Base-by-base conservation (phyloP, 2,329 filamentous ascomycete species). In the Parastagonospora nodorum region DNA sequence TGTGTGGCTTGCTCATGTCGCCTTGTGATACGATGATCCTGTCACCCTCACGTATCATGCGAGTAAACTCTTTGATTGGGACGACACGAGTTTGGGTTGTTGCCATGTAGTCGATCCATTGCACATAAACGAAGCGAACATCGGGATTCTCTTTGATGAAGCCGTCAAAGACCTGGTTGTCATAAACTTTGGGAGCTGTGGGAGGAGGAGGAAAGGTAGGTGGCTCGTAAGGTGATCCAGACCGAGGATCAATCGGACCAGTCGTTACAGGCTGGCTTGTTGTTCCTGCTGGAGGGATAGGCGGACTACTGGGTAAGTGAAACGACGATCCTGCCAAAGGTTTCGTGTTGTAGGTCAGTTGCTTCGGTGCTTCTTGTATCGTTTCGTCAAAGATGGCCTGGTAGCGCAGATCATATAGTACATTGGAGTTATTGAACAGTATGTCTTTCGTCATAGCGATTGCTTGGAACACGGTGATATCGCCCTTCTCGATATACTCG, bases 31-130 rank as follows among this genome's bases (percentile, higher is more conserved):
- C 82, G 4, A 84, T 82, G 12, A 90, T 77, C 9, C 74, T 61
- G 2, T 59, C 61, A 1, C 70, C 72, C 40, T 60, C 55, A 8
- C 59, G 57, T 5, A 76, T 62, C 36, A 79, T 53, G 8, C 68
- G 67, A 5, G 66, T 58, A 47, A 78, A 78, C 30, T 75, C 69
- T 30, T 66, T 65, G 37, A 88, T 80, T 0, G 90, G 89, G 2
- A 94, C 74, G 55, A 90, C 82, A 2, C 89, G 83, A 57, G 84
- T 80, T 12, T 88, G 82, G 0, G 85, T 70, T 2, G 82, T 88
- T 2, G 84, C 84, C n/a, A 89, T 90, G 70, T 89, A 88, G 71
- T 95, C 90, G 19, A 88, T 77, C 85, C 88, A 95, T 70, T 88
- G 87, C 10, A 93, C 76, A 54, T 89, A 86, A 14, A 95, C 73